Conservation (phyloP, 2,329 filamentous ascomycete genomes). For the Diaporthe batatas region DNA sequence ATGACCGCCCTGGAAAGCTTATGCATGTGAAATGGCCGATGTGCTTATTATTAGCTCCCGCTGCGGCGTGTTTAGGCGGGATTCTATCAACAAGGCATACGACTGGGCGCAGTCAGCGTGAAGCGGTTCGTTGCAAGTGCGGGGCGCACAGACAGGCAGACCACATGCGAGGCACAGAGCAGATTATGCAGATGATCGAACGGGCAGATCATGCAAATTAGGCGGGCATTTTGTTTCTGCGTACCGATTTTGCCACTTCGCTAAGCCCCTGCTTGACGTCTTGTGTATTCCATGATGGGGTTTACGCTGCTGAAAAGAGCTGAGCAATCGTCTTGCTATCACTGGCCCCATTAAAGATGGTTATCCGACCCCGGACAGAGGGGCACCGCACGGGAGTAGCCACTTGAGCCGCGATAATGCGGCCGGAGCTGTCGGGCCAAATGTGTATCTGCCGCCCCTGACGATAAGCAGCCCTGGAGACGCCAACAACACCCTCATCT, state of each 20-base stretch:
- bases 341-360: background rate
- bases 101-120: background rate
- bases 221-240: background rate
- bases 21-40: conserved; percentile 1
- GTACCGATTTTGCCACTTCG: background rate
- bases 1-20: background rate
- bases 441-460: background rate
- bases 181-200: too few relatives aligned
- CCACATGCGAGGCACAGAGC: too few relatives aligned
- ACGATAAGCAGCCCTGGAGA: background rate
- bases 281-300: too few relatives aligned
- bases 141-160: conserved; percentile 3
- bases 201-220: background rate
- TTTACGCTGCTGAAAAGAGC: background rate
- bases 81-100: too few relatives aligned
- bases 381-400: background rate
- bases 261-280: background rate
- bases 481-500: background rate
- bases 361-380: background rate
- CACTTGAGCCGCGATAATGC: conserved; percentile 1
- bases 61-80: too few relatives aligned
- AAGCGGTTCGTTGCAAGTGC: background rate
- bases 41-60: background rate
- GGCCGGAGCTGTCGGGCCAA: conserved; percentile 1
- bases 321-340: background rate